Percentiles rank a stretch among this genome's conserved stretches.
Conservation (phyloP, 2,329 filamentous ascomycete species). For the Geosmithia morbida region DNA sequence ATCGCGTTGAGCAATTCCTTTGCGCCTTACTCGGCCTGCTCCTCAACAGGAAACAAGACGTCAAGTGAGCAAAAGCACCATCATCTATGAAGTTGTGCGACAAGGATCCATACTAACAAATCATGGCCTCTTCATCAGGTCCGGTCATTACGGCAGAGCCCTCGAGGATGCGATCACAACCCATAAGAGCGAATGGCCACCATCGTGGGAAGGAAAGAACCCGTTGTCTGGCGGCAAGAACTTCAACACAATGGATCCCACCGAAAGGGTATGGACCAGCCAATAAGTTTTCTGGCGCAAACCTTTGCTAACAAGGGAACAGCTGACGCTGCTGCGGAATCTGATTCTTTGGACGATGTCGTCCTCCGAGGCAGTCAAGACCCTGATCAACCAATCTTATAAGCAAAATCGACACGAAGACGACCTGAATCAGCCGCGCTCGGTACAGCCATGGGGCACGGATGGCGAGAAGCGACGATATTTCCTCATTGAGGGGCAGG, state of each 20-base stretch:
- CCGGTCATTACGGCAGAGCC: conserved; percentile 83
- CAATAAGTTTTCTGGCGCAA: background rate
- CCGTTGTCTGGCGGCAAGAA: conserved; percentile 67
- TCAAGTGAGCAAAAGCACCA: conserved; percentile 49
- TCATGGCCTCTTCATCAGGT: conserved; percentile 33
- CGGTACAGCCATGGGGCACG: conserved; percentile 79
- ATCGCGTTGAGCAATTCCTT: conserved; percentile 74
- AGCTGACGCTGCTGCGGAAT: conserved; percentile 74
- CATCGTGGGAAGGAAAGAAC: conserved; percentile 68
- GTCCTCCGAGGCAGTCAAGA: conserved; percentile 71
- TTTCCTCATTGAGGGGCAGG: conserved; percentile 83
- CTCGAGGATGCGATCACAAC: conserved; percentile 83
- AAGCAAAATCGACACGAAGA: conserved; percentile 74
- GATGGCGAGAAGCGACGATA: conserved; percentile 88
- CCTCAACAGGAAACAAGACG: conserved; percentile 94
- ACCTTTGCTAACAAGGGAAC: conserved; percentile 3
- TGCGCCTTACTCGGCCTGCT: conserved; percentile 81
- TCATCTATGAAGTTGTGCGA: background rate
- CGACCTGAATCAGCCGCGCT: conserved; percentile 70
- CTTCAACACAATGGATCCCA: conserved; percentile 71
- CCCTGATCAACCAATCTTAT: conserved; percentile 75
- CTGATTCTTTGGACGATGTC: conserved; percentile 81
- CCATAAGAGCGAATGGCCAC: conserved; percentile 80
- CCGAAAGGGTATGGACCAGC: conserved; percentile 52
- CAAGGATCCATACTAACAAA: background rate